Conservation (phyloP, 2,329 filamentous ascomycete species). For the Colletotrichum godetiae region DNA sequence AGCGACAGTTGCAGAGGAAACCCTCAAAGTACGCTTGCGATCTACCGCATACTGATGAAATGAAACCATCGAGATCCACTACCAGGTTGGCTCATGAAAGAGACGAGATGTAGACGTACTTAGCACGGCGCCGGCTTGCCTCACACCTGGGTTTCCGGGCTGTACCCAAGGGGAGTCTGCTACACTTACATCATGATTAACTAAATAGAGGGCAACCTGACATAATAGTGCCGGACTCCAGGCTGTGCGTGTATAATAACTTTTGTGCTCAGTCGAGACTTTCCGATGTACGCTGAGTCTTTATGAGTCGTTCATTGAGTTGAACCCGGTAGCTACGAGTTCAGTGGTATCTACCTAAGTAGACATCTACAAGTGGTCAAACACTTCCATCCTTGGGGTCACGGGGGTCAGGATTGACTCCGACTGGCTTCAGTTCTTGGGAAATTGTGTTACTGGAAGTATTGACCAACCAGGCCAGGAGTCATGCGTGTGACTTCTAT, state of each 20-base stretch:
- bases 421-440: constrained; percentile 45
- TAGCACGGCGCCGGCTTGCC: not conserved
- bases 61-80: not conserved
- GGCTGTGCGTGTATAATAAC: not conserved
- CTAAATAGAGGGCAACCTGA: too few species aligned
- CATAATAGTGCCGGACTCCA: not conserved
- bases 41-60: not conserved
- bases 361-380: constrained; percentile 43
- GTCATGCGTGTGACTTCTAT: constrained; percentile 49
- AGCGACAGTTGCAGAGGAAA: not conserved
- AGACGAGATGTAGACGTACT: not conserved
- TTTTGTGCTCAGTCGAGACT: not conserved
- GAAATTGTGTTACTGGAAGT: constrained; percentile 51
- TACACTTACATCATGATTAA: too few species aligned
- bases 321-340: constrained; percentile 57
- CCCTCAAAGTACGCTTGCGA: not conserved
- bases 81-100: not conserved
- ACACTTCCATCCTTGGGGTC: constrained; percentile 43
- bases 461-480: constrained; percentile 48
- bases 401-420: constrained; percentile 44
- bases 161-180: too few species aligned
- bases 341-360: constrained; percentile 4
- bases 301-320: constrained; percentile 37
- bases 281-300: not conserved
- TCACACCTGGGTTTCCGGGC: too few species aligned